Evolutionary conservation across 1,284 basidiomycete species (phyloP), one percentile per base, ranked within the genome.

Genomic region (Exobasidium rhododendri): DNA sequence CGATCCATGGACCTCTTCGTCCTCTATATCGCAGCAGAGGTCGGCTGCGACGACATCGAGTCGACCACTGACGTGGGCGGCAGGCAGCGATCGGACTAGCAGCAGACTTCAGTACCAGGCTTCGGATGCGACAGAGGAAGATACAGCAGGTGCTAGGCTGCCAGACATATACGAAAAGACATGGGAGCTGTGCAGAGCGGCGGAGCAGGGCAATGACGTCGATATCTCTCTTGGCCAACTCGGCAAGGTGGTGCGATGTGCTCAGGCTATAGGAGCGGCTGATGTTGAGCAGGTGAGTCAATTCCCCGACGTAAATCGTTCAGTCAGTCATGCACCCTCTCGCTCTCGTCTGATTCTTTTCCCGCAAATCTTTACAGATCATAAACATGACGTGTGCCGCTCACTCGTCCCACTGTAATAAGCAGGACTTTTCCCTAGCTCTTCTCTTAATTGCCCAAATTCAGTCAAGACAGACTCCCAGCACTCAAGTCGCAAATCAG

Each of bases 171-270:
- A 50, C 13, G 47, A 50, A 13, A 50, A 50, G 26, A 28, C 28
- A 13, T 50, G n/a, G n/a, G 47, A 50, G 13, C 4, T 50, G 20
- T 24, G 47, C 28, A 20, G 26, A 50, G 3, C 5, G 14, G 47
- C 47, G 4, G 47, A 50, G 26, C 47, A 50, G 28, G 28, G 47
- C 28, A 28, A 50, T 24, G 47, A 50, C 26, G 20, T 24, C 14
- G 47, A 28, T 6, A 50, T 50, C n/a, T 55, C 52, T 17, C 30
- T 55, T n/a, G 31, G 32, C 22, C 52, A 55, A 44, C 30, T 55
- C 4, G 32, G 52, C n/a, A 55, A 44, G 20, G 30, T 55, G 5
- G 52, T 55, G 17, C 13, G 29, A 14, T 35, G 32, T n/a, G 52
- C 52, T 31, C 52, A 44, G 22, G 29, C 20, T 26, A 17, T 55